Base-by-base conservation (phyloP, 2,329 filamentous ascomycete genomes). In the Beauveria sp. region DNA sequence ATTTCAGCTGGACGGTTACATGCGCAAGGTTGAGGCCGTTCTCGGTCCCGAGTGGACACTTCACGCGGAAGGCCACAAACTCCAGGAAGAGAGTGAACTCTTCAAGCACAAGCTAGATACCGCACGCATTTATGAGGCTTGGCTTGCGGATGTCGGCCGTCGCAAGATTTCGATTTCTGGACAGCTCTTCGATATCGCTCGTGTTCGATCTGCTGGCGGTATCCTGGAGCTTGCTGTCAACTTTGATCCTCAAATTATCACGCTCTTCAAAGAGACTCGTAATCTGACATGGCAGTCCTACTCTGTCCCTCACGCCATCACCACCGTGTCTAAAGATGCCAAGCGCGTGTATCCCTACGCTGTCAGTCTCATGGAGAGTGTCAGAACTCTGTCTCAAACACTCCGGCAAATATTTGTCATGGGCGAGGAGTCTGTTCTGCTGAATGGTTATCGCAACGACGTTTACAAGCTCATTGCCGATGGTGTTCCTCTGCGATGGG, bases 1-100 rank as follows among this genome's bases (percentile, higher is more conserved):
- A 77, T 87, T 91, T 42, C 95, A 99, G 73, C 85, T 99, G 10
- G 89, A 97, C 70, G 90, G 88, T 12, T 99, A 99, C 74, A 97
- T 99, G 92, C 90, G 92, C 71, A 97, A 97, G 74, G 93, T 99
- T n/a, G 96, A 98, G 73, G 91, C 96, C 67, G 95, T 99, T 43
- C 84, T 99, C 24, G 95, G 95, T 55, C 87, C 90, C 61, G 92
- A 97, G 67, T 99, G 95, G 95, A 88, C 90, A 60, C 80, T 98
- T 63, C 96, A 99, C 70, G 86, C 92, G 7, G 95, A 99, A 72
- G 96, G 96, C 1, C 91, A 97, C 71, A 96, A 96, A 74, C 82
- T 99, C 22, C 89, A 93, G 70, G 87, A 86, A 61, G 95, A 99
- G 75, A 93, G 95, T 71, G 90, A 90, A 66, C 83, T 96, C 69